These are phyloP conservation scores for Wallacemonas sp. DNA, from an alignment of 208 protist species.

Conservation along the genomic window DNA sequence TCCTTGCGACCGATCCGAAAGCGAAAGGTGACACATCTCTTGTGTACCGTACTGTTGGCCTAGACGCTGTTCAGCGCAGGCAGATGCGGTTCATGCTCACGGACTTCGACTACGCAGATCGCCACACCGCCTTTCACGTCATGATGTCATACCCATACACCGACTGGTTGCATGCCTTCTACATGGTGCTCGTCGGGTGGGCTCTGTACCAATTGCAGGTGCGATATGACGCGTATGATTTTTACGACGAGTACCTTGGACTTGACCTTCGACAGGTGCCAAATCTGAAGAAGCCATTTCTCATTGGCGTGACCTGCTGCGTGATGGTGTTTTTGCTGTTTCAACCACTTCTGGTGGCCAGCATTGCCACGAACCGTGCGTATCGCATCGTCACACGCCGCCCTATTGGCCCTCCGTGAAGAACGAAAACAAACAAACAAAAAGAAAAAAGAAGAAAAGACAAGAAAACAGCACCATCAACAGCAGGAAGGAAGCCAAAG, in stretches of 20 bases:
- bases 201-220: constrained; percentile 76
- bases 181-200: constrained; percentile 73
- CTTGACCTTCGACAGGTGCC: constrained; percentile 82
- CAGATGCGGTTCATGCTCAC: constrained; percentile 87
- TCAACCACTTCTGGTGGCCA: constrained; percentile 77
- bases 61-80: constrained; percentile 79
- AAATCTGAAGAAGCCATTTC: constrained; percentile 67
- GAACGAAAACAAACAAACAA: no score
- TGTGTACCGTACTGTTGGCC: constrained; percentile 56
- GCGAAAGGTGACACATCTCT: constrained; percentile 59
- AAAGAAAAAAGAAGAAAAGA: no score
- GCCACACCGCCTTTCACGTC: constrained; percentile 80
- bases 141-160: constrained; percentile 93
- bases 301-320: constrained; percentile 45
- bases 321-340: constrained; percentile 78
- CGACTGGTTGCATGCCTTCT: constrained; percentile 83
- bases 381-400: constrained; percentile 82
- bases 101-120: constrained; percentile 82
- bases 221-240: constrained; percentile 65
- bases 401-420: constrained; percentile 81
- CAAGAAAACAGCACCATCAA: no score
- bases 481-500: no score
- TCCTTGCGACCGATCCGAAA: constrained; percentile 40
- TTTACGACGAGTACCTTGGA: constrained; percentile 89
- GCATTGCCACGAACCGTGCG: constrained; percentile 76